Evolutionary conservation across 768 basidiomycete genomes (phyloP).

Genomic region (Pleurotus platypus): DNA sequence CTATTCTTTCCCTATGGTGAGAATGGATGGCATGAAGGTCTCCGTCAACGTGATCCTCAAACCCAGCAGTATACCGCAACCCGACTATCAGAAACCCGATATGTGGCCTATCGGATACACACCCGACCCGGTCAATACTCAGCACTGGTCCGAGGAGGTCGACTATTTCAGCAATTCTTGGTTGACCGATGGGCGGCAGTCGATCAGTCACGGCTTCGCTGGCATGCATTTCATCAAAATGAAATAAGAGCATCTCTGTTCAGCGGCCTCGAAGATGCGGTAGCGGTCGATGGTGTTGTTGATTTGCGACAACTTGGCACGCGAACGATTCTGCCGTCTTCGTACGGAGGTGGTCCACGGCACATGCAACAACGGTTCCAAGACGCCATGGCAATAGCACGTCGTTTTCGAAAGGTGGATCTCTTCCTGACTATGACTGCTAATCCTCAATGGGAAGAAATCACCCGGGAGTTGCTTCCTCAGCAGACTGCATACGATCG

Average conservation of each 20-base stretch:
- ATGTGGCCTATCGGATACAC: slow-evolving; percentile 30
- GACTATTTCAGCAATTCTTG: slow-evolving; percentile 41
- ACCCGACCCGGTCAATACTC: slow-evolving; percentile 15
- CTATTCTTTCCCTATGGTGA: slow-evolving; percentile 26
- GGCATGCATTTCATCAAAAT: slow-evolving; percentile 29
- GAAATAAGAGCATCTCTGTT: slow-evolving; percentile 30
- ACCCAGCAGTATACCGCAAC: background rate
- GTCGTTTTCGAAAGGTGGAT: slow-evolving; percentile 31
- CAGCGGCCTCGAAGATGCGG: slow-evolving; percentile 25
- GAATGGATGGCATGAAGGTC: slow-evolving; percentile 30
- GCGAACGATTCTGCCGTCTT: slow-evolving; percentile 14
- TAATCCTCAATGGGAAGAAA: slow-evolving; percentile 50
- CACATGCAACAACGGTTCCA: slow-evolving; percentile 19
- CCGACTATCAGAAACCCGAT: slow-evolving; percentile 16
- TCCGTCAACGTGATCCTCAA: background rate
- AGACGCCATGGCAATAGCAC: slow-evolving; percentile 29
- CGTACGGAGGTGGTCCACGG: slow-evolving; percentile 11
- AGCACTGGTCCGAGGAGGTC: slow-evolving; percentile 29
- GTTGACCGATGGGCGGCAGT: slow-evolving; percentile 42
- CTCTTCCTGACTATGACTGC: slow-evolving; percentile 51
- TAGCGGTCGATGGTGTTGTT: slow-evolving; percentile 9
- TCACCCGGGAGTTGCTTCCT: slow-evolving; percentile 31
- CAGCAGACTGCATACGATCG: slow-evolving; percentile 35
- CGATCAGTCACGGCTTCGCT: slow-evolving; percentile 37
- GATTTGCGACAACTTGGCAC: slow-evolving; percentile 16